Base-by-base conservation (phyloP, 2,329 filamentous ascomycete species). In the Clonostachys solani region DNA sequence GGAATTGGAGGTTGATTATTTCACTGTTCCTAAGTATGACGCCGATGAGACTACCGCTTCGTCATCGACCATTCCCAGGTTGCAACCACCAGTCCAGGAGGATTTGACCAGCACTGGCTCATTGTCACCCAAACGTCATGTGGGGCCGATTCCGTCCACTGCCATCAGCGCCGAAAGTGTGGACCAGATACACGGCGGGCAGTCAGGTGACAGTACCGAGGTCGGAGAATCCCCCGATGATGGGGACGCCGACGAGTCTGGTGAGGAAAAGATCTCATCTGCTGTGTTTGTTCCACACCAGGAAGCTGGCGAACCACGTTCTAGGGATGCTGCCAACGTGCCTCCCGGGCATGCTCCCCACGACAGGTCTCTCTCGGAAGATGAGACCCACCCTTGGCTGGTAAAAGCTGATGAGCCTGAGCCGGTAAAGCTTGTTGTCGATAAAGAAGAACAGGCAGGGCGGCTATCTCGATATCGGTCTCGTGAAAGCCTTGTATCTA, bases 251-350 rank as follows among this genome's bases (percentile, higher is more conserved):
- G 78, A 82, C 38, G 78, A 81, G 48, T 91, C 87, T 13, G 86
- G 88, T 49, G 84, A 88, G 61, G 89, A 94, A 63, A 89, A 92
- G 64, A 91, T 94, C 52, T 90, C 87, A n/a, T 92, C 87, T 33
- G 89, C 89, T 19, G 76, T 91, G 38, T 94, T 94, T 61, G 75
- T 91, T 43, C 89, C 89, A 40, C 89, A 92, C 69, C 83, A 89
- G 56, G 77, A 75, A 41, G 65, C 74, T 38, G 73, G 58, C 42
- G 65, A 66, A 43, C 54, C 61, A 42, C 59, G 64, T 45, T 51
- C 55, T 47, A 52, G 52, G 49, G 57, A 60, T 46, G 35, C 42
- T 23, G 9, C 16, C 23, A 18, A 15, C 15, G 35, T 40, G n/a
- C 23, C 75, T 64, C 70, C 48, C 63, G 50, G 45, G 15, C 73